Evolutionary conservation across 352 stramenopile species (phyloP).

Genomic region (Blastocystis sp.): DNA sequence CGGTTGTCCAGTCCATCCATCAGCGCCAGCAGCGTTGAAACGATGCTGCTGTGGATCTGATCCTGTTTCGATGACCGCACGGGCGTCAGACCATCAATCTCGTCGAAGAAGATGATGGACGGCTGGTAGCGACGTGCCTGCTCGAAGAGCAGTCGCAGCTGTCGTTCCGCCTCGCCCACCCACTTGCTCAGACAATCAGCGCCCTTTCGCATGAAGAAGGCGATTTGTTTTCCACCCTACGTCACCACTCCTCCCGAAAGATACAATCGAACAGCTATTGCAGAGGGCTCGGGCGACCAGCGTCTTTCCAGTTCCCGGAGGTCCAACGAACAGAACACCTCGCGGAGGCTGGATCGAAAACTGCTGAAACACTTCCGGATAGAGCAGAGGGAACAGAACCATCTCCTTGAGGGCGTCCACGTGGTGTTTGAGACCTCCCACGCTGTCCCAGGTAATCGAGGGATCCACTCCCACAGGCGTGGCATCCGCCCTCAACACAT

Average conservation of each 20-base stretch:
- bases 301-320: constrained; percentile 77
- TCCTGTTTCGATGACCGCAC: constrained; percentile 80
- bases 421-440: constrained; percentile 72
- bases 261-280: constrained; percentile 69
- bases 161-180: constrained; percentile 78
- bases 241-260: neutral
- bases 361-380: constrained; percentile 80
- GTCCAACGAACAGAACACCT: constrained; percentile 76
- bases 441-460: constrained; percentile 72
- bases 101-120: constrained; percentile 86
- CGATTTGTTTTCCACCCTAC: constrained; percentile 67
- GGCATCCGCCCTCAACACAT: constrained; percentile 68
- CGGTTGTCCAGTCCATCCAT: constrained; percentile 72
- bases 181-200: constrained; percentile 79
- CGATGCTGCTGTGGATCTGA: constrained; percentile 81
- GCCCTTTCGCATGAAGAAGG: constrained; percentile 84
- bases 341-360: constrained; percentile 73
- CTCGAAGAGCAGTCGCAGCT: constrained; percentile 78
- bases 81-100: constrained; percentile 80
- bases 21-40: constrained; percentile 78
- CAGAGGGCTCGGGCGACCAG: constrained; percentile 74
- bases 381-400: constrained; percentile 79
- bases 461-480: constrained; percentile 71
- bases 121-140: constrained; percentile 70
- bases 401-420: constrained; percentile 81